Evolutionary conservation across 164 flowering plant species (phyloP).

Genomic region (Saururus chinensis): DNA sequence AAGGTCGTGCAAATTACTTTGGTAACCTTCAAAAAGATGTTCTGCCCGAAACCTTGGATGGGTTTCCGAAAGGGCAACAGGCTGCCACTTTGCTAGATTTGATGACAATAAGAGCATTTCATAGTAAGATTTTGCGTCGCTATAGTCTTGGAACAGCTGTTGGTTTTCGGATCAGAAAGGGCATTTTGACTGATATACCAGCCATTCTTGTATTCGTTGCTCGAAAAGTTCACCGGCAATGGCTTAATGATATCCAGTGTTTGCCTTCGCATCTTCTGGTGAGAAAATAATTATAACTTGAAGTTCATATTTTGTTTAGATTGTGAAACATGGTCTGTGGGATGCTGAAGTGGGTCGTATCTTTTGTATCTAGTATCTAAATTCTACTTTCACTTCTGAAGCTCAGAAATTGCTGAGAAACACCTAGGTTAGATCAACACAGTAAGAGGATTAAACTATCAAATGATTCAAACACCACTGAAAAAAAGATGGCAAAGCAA

Average conservation of each 20-base stretch:
- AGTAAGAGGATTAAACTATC: too few species aligned
- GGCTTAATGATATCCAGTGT: constrained; percentile 67
- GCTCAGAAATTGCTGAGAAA: too few species aligned
- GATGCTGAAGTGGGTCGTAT: neutral
- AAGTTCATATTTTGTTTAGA: neutral
- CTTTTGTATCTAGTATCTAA: too few species aligned
- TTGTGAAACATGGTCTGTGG: neutral
- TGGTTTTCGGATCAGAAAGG: constrained; percentile 72
- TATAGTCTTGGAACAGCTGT: constrained; percentile 88
- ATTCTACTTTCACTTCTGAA: too few species aligned
- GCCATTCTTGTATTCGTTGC: constrained; percentile 95
- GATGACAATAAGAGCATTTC: constrained; percentile 95
- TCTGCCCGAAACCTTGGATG: constrained; percentile 62
- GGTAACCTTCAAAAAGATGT: constrained; percentile 85
- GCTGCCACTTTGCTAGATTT: constrained; percentile 87
- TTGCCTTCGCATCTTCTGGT: constrained; percentile 88
- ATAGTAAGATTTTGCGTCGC: constrained; percentile 81
- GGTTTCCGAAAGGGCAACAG: constrained; percentile 71
- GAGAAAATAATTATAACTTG: constrained; percentile 1
- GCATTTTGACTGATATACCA: constrained; percentile 69
- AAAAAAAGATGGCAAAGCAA: too few species aligned
- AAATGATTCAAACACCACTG: too few species aligned
- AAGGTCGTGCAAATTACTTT: constrained; percentile 82
- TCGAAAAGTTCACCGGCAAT: constrained; percentile 75
- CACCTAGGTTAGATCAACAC: too few species aligned